These are phyloP conservation scores for Clavispora asparagi DNA, from an alignment of 805 yeast species.

Conservation along the genomic window DNA sequence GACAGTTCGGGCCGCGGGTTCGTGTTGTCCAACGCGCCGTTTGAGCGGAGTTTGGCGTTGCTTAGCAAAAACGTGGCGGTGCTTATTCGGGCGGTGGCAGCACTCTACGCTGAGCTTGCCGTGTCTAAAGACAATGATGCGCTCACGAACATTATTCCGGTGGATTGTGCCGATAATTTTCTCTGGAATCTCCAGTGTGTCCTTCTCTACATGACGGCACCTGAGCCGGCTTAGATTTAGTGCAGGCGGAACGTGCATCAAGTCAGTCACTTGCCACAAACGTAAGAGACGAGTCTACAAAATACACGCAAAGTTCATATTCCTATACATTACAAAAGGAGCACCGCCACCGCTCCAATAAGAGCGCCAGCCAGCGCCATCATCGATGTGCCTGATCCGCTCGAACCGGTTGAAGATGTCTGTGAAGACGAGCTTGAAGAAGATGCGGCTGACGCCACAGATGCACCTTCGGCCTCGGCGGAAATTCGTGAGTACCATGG, in stretches of 20 bases:
- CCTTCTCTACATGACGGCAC: constrained; percentile 28
- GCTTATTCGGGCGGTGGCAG: constrained; percentile 20
- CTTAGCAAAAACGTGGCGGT: constrained; percentile 26
- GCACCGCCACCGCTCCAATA: constrained; percentile 31
- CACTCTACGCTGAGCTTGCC: constrained; percentile 8
- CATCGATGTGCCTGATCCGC: constrained; percentile 1
- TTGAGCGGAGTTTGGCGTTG: constrained; percentile 30
- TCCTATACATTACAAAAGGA: constrained; percentile 20
- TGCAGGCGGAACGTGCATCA: too few species aligned
- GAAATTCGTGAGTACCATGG: constrained; percentile 27
- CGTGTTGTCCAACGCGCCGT: constrained; percentile 17
- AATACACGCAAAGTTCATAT: neutral
- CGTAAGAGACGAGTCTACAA: too few species aligned
- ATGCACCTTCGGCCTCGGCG: constrained; percentile 13
- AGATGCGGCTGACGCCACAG: constrained; percentile 6
- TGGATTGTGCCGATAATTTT: constrained; percentile 36
- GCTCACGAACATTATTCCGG: constrained; percentile 22
- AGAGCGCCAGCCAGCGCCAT: constrained; percentile 27
- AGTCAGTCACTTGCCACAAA: neutral
- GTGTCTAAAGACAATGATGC: constrained; percentile 4
- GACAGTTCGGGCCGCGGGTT: constrained; percentile 2
- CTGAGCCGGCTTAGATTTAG: too few species aligned
- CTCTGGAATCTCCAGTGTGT: constrained; percentile 38
- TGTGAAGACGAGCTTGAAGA: constrained; percentile 3
- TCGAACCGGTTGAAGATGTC: neutral